phyloP scores from a whole-genome alignment of 2,329 filamentous ascomycete species.

The Curvularia lunata region DNA sequence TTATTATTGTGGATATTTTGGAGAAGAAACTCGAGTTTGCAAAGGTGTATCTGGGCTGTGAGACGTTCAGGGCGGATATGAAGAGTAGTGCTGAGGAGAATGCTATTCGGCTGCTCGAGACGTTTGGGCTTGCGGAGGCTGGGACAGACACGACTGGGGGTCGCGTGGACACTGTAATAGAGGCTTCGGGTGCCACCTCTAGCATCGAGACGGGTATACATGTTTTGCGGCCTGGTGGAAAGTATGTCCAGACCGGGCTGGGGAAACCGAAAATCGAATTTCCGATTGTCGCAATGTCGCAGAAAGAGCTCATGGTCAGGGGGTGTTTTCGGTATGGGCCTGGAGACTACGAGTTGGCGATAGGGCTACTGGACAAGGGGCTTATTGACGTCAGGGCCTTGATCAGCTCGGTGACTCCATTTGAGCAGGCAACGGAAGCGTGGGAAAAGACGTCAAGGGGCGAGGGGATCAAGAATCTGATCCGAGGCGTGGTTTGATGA shows the following conservation, averaged over 20 bases:
- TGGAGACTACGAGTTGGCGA: slow-evolving; percentile 44
- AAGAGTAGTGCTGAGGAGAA: slow-evolving; percentile 69
- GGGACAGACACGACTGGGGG: slow-evolving; percentile 61
- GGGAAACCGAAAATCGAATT: slow-evolving; percentile 91
- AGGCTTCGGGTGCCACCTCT: slow-evolving; percentile 91
- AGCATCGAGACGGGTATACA: slow-evolving; percentile 85
- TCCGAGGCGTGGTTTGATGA: slow-evolving; percentile 35
- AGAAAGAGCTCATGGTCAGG: slow-evolving; percentile 71
- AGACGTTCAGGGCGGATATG: slow-evolving; percentile 72
- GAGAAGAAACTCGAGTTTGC: slow-evolving; percentile 82
- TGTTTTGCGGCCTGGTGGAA: slow-evolving; percentile 87
- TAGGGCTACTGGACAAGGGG: slow-evolving; percentile 31
- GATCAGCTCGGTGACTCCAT: slow-evolving; percentile 38
- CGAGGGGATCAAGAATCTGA: slow-evolving; percentile 46
- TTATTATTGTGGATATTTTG: slow-evolving; percentile 92
- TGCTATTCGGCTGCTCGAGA: slow-evolving; percentile 59
- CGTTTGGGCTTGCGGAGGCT: slow-evolving; percentile 69
- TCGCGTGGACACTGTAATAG: slow-evolving; percentile 79
- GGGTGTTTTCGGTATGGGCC: slow-evolving; percentile 43
- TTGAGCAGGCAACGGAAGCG: slow-evolving; percentile 38
- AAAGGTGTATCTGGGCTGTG: slow-evolving; percentile 74
- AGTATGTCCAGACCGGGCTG: slow-evolving; percentile 93
- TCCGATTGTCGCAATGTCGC: slow-evolving; percentile 89
- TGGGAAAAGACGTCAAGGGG: slow-evolving; percentile 43
- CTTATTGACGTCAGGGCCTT: slow-evolving; percentile 35